These are phyloP conservation scores for Neurospora sp. DNA, from an alignment of 495 filamentous ascomycete genomes.

Conservation along the genomic window DNA sequence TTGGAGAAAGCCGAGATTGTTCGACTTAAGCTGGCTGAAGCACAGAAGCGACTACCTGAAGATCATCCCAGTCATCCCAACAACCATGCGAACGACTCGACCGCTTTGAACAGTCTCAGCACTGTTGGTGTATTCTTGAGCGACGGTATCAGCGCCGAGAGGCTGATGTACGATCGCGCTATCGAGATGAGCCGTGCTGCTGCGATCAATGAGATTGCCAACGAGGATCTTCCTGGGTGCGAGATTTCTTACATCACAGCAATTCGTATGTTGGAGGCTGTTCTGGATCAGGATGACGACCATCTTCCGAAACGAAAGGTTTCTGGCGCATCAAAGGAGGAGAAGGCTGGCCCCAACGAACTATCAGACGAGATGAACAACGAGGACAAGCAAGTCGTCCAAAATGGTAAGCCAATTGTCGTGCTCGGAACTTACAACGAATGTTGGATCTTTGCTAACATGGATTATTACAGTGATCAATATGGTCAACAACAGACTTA, in stretches of 20 bases:
- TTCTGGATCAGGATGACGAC: conserved; percentile 79
- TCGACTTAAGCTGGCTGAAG: conserved; percentile 72
- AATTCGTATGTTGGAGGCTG: conserved; percentile 85
- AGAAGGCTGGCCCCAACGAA: conserved; percentile 35
- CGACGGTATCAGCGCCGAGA: conserved; percentile 82
- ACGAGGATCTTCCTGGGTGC: conserved; percentile 78
- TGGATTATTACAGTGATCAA: conserved; percentile 27
- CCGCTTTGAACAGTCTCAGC: conserved; percentile 48
- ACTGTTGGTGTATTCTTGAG: conserved; percentile 42
- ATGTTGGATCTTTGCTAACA: conserved; percentile 6
- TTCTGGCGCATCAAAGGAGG: conserved; percentile 29
- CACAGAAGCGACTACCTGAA: conserved; percentile 70
- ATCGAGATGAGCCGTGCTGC: conserved; percentile 91
- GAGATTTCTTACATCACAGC: conserved; percentile 91
- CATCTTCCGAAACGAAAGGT: conserved; percentile 34
- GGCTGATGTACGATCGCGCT: conserved; percentile 95
- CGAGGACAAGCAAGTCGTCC: conserved; percentile 62
- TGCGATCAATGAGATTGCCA: conserved; percentile 89
- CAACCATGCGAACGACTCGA: conserved; percentile 47
- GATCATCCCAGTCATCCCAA: conserved; percentile 80
- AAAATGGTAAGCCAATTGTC: conserved; percentile 45
- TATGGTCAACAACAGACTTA: conserved; percentile 32
- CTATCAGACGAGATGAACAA: conserved; percentile 49
- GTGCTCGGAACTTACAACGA: neutral
- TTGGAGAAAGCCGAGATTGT: conserved; percentile 92